These are phyloP conservation scores for Sistotremastrum suecicum DNA, from an alignment of 768 basidiomycete genomes.

Conservation along the genomic window DNA sequence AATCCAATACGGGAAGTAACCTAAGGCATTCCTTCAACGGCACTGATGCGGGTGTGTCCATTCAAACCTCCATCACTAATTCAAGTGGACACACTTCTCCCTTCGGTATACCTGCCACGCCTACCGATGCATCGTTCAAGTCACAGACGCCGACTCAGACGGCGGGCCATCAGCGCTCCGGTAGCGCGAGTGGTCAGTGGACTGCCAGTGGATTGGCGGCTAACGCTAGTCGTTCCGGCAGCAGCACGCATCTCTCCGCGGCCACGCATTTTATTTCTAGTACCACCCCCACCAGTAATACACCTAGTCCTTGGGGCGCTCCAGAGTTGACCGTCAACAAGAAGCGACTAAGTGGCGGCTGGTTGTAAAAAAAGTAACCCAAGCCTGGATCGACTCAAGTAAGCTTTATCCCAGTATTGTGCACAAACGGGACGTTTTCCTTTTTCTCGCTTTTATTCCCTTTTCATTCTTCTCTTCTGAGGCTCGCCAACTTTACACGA, in stretches of 20 bases:
- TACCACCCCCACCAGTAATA: constrained; percentile 36
- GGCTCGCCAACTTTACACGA: not conserved
- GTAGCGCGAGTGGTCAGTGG: constrained; percentile 36
- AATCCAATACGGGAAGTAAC: constrained; percentile 25
- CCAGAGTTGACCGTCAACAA: constrained; percentile 35
- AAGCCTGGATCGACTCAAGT: too few relatives aligned
- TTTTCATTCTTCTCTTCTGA: too few relatives aligned
- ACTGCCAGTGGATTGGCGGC: constrained; percentile 10
- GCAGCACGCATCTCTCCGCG: constrained; percentile 35
- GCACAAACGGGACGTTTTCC: too few relatives aligned
- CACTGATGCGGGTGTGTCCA: constrained; percentile 46
- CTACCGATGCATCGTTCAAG: constrained; percentile 16
- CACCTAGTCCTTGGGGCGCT: constrained; percentile 44
- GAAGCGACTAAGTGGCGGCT: constrained; percentile 23
- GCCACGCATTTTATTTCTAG: constrained; percentile 22
- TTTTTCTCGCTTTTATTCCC: too few relatives aligned
- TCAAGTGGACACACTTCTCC: constrained; percentile 28
- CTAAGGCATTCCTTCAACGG: constrained; percentile 68
- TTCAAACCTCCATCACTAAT: constrained; percentile 40
- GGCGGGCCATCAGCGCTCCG: constrained; percentile 60
- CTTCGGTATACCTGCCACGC: constrained; percentile 21
- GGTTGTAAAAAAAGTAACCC: too few relatives aligned
- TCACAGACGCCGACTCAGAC: constrained; percentile 25
- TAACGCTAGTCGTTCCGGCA: constrained; percentile 57
- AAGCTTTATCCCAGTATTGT: too few relatives aligned